Evolutionary conservation across 1,284 basidiomycete genomes (phyloP), one percentile per base, ranked within the genome.

Genomic region (Kwoniella shivajii): DNA sequence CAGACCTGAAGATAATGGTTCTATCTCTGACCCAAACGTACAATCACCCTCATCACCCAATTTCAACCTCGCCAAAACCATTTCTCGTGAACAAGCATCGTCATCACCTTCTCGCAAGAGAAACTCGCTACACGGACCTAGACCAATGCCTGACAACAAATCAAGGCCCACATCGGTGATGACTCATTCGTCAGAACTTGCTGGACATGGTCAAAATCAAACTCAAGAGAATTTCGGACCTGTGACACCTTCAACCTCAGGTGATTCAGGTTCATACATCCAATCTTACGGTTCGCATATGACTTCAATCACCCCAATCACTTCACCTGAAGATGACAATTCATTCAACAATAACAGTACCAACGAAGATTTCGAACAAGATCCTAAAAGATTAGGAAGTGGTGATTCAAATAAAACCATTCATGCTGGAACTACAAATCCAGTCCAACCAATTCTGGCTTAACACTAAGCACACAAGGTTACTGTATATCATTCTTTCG

Each of bases 401-500:
- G 57, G 57, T 49, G 55, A 57, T 22, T 64, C 62, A 20, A 54
- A 60, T 42, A 59, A 66, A 46, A 66, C 65, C 29, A 45, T 66
- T 14, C 56, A 60, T 37, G 41, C 36, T 2, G 11, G 36, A 2
- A 42, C 34, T 20, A 7, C 30, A 11, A 20, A 18, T 30, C 6
- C 27, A 18, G 18, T 18, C 24, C 51, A 44, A 44, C 51, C 51
- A 13, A 43, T 53, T 20, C 13, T 53, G 16, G 42, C 39, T 10
- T 50, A n/a, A n/a, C n/a, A n/a, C n/a, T n/a, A 30, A 20, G 34
- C 22, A 10, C 27, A 20, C n/a, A 20, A 6, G 37, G 37, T 39
- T 16, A 20, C n/a, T 39, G 14, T 20, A 20, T 16, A 39, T n/a
- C n/a, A n/a, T n/a, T n/a, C n/a, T n/a, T n/a, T n/a, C n/a, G n/a